These are phyloP conservation scores for Fusarium succisae DNA, from an alignment of 2,329 filamentous ascomycete genomes.

Conservation along the genomic window DNA sequence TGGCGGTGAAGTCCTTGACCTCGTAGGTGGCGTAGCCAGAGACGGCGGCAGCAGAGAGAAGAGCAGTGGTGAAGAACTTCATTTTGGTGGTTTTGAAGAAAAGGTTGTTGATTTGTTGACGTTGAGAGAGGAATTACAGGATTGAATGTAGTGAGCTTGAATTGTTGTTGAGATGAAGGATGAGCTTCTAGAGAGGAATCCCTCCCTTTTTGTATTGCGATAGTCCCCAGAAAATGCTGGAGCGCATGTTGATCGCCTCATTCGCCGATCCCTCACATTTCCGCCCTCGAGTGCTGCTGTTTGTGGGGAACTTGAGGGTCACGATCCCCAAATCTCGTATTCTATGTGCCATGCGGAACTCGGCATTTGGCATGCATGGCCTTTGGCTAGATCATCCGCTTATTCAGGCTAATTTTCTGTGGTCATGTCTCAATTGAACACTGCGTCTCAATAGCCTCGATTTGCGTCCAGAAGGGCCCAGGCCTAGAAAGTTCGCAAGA, in stretches of 20 bases:
- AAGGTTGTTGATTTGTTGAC: background rate
- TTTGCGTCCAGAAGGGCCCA: background rate
- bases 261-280: constrained; percentile 14
- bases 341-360: constrained; percentile 13
- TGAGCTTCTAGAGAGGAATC: background rate
- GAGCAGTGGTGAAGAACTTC: constrained; percentile 28
- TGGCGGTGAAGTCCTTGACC: constrained; percentile 23
- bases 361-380: background rate
- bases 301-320: constrained; percentile 23
- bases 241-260: background rate
- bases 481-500: background rate
- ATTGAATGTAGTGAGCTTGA: background rate
- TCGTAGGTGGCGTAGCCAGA: background rate
- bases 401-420: background rate
- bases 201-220: background rate
- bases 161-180: background rate
- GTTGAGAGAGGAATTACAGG: background rate
- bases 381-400: background rate
- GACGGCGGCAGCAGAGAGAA: constrained; percentile 16
- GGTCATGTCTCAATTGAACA: background rate
- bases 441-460: background rate
- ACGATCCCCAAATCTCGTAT: constrained; percentile 27
- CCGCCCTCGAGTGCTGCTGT: background rate
- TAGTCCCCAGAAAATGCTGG: background rate
- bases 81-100: constrained; percentile 13